Evolutionary conservation across 2,329 filamentous ascomycete species (phyloP).

Genomic region (Neonectria faginata): DNA sequence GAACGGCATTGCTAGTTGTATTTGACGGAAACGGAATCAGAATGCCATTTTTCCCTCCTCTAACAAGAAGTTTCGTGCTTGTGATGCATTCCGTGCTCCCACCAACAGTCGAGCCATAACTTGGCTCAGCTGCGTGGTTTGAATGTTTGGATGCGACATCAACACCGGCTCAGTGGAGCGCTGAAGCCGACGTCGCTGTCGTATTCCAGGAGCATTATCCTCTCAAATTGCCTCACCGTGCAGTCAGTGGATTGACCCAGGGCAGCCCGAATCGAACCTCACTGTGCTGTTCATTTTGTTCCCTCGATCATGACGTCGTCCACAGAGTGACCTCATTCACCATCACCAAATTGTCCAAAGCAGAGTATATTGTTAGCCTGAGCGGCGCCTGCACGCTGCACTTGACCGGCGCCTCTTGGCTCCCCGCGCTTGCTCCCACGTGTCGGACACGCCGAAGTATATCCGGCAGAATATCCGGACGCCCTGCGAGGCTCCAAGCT

Average conservation of each 20-base stretch:
- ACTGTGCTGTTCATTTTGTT: neutral
- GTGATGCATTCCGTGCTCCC: neutral
- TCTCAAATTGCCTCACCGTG: neutral
- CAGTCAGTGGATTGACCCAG: neutral
- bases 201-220: neutral
- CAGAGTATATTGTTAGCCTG: neutral
- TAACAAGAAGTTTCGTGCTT: neutral
- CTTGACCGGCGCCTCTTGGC: constrained; percentile 7
- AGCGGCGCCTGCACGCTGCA: constrained; percentile 10
- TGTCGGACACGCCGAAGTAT: constrained; percentile 19
- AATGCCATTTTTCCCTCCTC: constrained; percentile 11
- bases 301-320: constrained; percentile 5
- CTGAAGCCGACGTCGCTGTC: constrained; percentile 36
- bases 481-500: constrained; percentile 11
- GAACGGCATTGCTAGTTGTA: constrained; percentile 8
- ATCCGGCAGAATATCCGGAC: constrained; percentile 16
- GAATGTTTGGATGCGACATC: constrained; percentile 31
- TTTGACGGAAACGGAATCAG: constrained; percentile 20
- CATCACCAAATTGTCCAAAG: neutral
- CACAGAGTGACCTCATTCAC: neutral
- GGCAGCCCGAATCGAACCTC: no score
- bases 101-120: neutral
- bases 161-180: constrained; percentile 41
- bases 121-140: constrained; percentile 26
- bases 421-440: constrained; percentile 13